phyloP scores from a whole-genome alignment of 2,329 filamentous ascomycete species.

The Tympanopsis confertula region DNA sequence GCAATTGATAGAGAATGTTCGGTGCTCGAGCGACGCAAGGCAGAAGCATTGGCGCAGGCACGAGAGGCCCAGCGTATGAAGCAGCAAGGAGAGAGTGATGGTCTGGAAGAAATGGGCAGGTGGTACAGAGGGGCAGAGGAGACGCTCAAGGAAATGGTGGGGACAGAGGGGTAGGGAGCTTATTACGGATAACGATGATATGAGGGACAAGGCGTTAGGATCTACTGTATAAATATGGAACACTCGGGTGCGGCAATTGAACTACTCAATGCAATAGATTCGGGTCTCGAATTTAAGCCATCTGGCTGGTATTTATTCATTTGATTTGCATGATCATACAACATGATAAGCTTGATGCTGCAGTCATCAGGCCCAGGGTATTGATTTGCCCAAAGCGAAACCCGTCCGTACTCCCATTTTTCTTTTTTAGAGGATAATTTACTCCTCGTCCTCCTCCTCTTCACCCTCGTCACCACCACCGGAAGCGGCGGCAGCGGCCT shows the following conservation, averaged over 20 bases:
- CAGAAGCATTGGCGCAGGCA: not conserved
- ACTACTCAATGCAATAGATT: no score
- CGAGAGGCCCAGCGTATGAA: slow-evolving; percentile 4
- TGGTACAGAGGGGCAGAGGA: slow-evolving; percentile 29
- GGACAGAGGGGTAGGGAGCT: slow-evolving; percentile 11
- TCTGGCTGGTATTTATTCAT: slow-evolving; percentile 20
- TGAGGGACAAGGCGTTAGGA: not conserved
- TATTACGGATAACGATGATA: not conserved
- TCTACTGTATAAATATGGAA: not conserved
- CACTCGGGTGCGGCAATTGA: no score
- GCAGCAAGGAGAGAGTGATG: slow-evolving; percentile 28
- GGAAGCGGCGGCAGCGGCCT: slow-evolving; percentile 90
- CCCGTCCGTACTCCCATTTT: slow-evolving; percentile 19
- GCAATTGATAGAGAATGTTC: not conserved
- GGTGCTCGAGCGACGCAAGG: not conserved
- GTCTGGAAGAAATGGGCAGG: slow-evolving; percentile 28
- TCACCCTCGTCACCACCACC: slow-evolving; percentile 70
- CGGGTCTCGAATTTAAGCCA: slow-evolving; percentile 19
- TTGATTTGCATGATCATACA: slow-evolving; percentile 24
- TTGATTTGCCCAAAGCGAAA: slow-evolving; percentile 16
- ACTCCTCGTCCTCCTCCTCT: slow-evolving; percentile 49
- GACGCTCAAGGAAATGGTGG: slow-evolving; percentile 23
- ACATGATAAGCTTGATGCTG: slow-evolving; percentile 22
- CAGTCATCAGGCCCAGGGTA: slow-evolving; percentile 20
- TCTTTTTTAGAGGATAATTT: slow-evolving; percentile 17